Evolutionary conservation across 2,329 filamentous ascomycete genomes (phyloP), one percentile per base, ranked within the genome.

Genomic region (Alternaria consortialis): DNA sequence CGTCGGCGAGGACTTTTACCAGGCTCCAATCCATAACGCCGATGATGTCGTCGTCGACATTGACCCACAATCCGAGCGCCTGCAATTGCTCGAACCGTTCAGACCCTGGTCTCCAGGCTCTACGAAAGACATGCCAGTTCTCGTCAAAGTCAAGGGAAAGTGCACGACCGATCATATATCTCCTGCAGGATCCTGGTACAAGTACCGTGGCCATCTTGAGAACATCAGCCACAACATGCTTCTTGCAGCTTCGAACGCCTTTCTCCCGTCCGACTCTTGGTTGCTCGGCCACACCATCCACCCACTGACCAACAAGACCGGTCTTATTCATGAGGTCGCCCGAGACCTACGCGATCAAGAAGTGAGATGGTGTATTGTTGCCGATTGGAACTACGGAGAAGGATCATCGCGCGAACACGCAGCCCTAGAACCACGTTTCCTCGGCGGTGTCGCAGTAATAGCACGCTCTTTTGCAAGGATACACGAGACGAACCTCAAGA

Each of bases 161-260:
- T 79, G 77, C 51, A 80, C 79, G 1, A 80, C 78, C 3, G 78
- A 80, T 51, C 79, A 80, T 31, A 80, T 80, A 27, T 77, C 77
- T 1, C 76, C 78, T 1, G 77, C 78, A 0, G 78, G 77, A 0
- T 76, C 77, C 1, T 80, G 79, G 79, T 79, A 76, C 43, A 77
- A 76, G 12, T 80, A 79, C 51, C 74, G 78, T 2, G 79, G 78
- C 3, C 79, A 80, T 50, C 73, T 80, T 2, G 77, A 79, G 36
- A 79, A 79, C 40, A 80, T 80, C 51, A 74, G 70, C 62, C 74
- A 79, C 63, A 79, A 79, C 61, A 71, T 77, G 56, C 72, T 79
- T 7, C 69, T 76, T 29, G 79, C 67, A 17, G 79, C 65, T 7
- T 17, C 55, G 9, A 80, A 79, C 51, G 72, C 65, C 13, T 74